phyloP scores from a whole-genome alignment of 208 protist genomes.

The Trypanosomatidae sp. region DNA sequence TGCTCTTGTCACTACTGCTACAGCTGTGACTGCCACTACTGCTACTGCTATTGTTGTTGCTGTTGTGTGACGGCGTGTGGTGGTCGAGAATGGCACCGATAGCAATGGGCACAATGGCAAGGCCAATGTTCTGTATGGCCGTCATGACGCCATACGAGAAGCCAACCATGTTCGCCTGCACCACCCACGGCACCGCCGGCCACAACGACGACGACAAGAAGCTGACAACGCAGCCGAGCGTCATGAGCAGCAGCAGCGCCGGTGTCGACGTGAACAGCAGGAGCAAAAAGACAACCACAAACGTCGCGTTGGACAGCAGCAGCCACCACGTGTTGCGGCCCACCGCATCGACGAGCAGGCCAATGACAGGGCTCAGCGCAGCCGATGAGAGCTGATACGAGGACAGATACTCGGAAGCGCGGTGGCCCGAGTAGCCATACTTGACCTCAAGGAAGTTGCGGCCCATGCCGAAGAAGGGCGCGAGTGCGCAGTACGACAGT shows the following conservation, averaged over 20 bases:
- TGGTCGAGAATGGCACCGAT: slow-evolving; percentile 52
- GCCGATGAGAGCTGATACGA: slow-evolving; percentile 80
- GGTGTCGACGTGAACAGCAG: slow-evolving; percentile 62
- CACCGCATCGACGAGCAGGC: slow-evolving; percentile 66
- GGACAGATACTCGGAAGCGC: slow-evolving; percentile 60
- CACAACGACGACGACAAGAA: slow-evolving; percentile 81
- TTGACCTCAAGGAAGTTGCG: slow-evolving; percentile 82
- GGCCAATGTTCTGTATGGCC: slow-evolving; percentile 75
- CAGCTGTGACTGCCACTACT: background rate
- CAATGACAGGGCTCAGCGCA: slow-evolving; percentile 61
- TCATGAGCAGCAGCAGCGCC: slow-evolving; percentile 50
- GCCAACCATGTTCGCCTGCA: slow-evolving; percentile 52
- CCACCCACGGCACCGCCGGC: slow-evolving; percentile 68
- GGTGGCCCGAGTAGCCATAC: slow-evolving; percentile 41
- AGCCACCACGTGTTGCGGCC: slow-evolving; percentile 73
- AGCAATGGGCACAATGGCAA: slow-evolving; percentile 55
- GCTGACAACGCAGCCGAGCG: slow-evolving; percentile 76
- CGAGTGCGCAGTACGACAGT: slow-evolving; percentile 74
- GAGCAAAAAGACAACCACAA: slow-evolving; percentile 53
- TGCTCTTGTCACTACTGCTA: background rate
- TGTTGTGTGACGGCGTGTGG: slow-evolving; percentile 13
- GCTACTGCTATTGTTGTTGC: background rate
- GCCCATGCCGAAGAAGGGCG: slow-evolving; percentile 73
- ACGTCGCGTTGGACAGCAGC: slow-evolving; percentile 22
- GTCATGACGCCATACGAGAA: slow-evolving; percentile 89